Evolutionary conservation across 2,329 filamentous ascomycete genomes (phyloP).

Genomic region (Beauveria asiatica): DNA sequence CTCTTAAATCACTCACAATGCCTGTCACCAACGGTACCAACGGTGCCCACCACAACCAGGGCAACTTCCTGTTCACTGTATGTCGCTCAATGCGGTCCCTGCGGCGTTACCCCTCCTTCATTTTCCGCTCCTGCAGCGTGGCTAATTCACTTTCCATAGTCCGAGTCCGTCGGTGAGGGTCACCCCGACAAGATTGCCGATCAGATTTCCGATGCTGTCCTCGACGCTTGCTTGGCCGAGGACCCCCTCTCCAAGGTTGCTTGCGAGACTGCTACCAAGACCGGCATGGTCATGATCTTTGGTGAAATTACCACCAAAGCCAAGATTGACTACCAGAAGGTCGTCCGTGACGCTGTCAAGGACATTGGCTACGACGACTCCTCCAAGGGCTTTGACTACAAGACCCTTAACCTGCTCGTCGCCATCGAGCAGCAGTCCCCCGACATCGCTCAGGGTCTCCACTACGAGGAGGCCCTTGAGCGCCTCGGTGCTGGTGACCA

Average conservation of each 20-base stretch:
- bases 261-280: slow-evolving; percentile 99
- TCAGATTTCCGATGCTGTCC: slow-evolving; percentile 95
- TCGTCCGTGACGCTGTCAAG: slow-evolving; percentile 91
- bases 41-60: slow-evolving; percentile 48
- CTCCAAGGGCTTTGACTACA: slow-evolving; percentile 98
- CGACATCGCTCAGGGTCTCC: slow-evolving; percentile 97
- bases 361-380: slow-evolving; percentile 98
- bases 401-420: slow-evolving; percentile 97
- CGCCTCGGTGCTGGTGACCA: slow-evolving; percentile 98
- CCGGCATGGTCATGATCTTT: slow-evolving; percentile 98
- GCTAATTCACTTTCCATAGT: slow-evolving; percentile 37
- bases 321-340: slow-evolving; percentile 93
- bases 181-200: slow-evolving; percentile 97
- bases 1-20: slow-evolving; percentile 43
- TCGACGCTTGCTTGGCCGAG: slow-evolving; percentile 92
- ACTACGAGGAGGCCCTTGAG: slow-evolving; percentile 96
- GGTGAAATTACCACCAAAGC: slow-evolving; percentile 98
- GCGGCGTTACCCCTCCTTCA: neutral
- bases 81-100: slow-evolving; percentile 17
- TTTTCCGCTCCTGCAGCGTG: neutral
- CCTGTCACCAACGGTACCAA: slow-evolving; percentile 41
- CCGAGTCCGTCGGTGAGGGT: slow-evolving; percentile 81
- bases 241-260: slow-evolving; percentile 98
- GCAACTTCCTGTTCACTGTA: slow-evolving; percentile 79
- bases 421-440: slow-evolving; percentile 99